phyloP scores from a whole-genome alignment of 106 monocot genomes.

The Dactylorhiza incarnata region DNA sequence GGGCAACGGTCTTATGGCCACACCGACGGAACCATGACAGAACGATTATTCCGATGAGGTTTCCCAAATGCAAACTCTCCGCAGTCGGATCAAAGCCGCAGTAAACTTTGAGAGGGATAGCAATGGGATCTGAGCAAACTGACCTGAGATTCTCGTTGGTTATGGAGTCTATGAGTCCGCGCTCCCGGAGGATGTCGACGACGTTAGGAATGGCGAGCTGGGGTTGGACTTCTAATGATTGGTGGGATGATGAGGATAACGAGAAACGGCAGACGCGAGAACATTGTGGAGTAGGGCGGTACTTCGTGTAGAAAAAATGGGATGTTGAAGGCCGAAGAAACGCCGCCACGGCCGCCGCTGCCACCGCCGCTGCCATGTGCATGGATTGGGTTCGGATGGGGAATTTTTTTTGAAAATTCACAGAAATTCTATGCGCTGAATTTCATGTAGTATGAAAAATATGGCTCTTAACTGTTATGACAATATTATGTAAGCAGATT shows the following conservation, averaged over 20 bases:
- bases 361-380: not conserved
- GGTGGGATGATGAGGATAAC: constrained; percentile 6
- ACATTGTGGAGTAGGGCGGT: constrained; percentile 6
- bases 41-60: constrained; percentile 74
- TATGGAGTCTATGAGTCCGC: constrained; percentile 71
- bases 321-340: constrained; percentile 17
- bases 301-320: constrained; percentile 11
- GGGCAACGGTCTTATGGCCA: constrained; percentile 60
- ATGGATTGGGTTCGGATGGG: not conserved
- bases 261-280: constrained; percentile 11
- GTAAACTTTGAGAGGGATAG: constrained; percentile 47
- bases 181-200: constrained; percentile 57
- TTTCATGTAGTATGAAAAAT: too few relatives aligned
- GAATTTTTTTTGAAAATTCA: too few relatives aligned
- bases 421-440: too few relatives aligned
- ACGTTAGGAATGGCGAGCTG: constrained; percentile 29
- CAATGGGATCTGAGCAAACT: constrained; percentile 14
- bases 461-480: too few relatives aligned
- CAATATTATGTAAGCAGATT: too few relatives aligned
- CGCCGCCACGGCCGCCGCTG: constrained; percentile 10
- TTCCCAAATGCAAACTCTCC: constrained; percentile 89
- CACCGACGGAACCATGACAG: constrained; percentile 80
- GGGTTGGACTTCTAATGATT: constrained; percentile 1
- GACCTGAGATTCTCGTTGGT: constrained; percentile 56
- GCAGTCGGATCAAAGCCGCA: constrained; percentile 97